Conservation (phyloP, 306 rosid genomes). For the Rosa lucieae region DNA sequence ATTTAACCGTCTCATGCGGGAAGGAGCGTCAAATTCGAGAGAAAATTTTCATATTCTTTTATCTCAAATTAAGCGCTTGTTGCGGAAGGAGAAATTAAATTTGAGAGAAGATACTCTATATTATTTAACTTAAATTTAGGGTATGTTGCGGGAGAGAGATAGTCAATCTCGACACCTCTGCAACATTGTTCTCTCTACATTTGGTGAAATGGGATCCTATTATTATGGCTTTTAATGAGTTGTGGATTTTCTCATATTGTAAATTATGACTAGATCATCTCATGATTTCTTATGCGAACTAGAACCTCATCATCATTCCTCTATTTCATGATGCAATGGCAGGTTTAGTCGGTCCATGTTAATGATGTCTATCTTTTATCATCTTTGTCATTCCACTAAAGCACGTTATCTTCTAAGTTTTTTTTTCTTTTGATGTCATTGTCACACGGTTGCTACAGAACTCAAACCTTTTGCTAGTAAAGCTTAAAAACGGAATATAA, state of each 20-base stretch:
- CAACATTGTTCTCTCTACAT: background rate
- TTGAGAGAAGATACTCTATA: background rate
- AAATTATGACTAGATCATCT: background rate
- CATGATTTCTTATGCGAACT: background rate
- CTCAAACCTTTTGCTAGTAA: background rate
- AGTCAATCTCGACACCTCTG: background rate
- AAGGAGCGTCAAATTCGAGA: background rate
- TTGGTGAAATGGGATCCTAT: background rate
- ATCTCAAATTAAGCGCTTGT: rapidly evolving
- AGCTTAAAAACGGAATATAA: background rate
- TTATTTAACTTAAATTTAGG: background rate
- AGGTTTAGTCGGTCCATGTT: background rate
- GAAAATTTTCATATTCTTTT: background rate
- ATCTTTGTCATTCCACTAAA: background rate
- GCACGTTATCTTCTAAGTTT: background rate
- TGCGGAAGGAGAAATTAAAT: background rate
- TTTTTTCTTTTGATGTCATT: background rate
- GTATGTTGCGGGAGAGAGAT: background rate
- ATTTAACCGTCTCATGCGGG: background rate
- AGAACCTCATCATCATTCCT: background rate
- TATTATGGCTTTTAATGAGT: background rate
- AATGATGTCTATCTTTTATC: background rate
- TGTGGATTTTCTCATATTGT: background rate
- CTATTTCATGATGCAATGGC: background rate
- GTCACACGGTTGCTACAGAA: background rate